Percentiles rank a stretch among this genome's conserved stretches.
These are phyloP conservation scores for Fusarium setosum DNA, from an alignment of 2,329 filamentous ascomycete genomes.

Conservation along the genomic window DNA sequence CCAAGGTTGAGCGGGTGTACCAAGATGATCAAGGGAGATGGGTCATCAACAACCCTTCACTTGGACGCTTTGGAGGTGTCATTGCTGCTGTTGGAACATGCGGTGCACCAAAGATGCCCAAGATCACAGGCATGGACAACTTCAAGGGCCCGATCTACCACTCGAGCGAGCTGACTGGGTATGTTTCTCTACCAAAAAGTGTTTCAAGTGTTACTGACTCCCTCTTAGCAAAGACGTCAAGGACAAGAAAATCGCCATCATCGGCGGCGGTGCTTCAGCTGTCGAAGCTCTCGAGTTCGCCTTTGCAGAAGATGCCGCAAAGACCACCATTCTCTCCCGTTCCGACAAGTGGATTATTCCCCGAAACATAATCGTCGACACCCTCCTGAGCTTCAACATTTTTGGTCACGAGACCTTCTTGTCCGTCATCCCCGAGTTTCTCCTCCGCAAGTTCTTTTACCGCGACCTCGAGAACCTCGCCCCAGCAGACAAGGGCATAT, in stretches of 20 bases:
- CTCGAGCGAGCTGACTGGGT: slow-evolving; percentile 78
- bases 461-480: slow-evolving; percentile 81
- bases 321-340: slow-evolving; percentile 79
- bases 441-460: slow-evolving; percentile 85
- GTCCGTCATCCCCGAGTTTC: slow-evolving; percentile 81
- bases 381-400: slow-evolving; percentile 80
- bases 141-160: slow-evolving; percentile 81
- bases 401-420: slow-evolving; percentile 81
- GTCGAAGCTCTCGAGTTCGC: slow-evolving; percentile 88
- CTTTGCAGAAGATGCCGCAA: slow-evolving; percentile 70
- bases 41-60: slow-evolving; percentile 78
- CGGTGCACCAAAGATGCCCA: slow-evolving; percentile 79
- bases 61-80: slow-evolving; percentile 82
- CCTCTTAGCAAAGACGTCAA: slow-evolving; percentile 69
- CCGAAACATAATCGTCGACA: slow-evolving; percentile 79
- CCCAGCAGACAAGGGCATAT: slow-evolving; percentile 78
- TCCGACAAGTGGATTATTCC: slow-evolving; percentile 92
- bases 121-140: slow-evolving; percentile 74
- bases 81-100: slow-evolving; percentile 85
- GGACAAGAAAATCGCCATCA: slow-evolving; percentile 79
- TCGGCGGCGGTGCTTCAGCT: slow-evolving; percentile 84
- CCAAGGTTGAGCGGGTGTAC: slow-evolving; percentile 75
- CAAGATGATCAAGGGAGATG: slow-evolving; percentile 76
- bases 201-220: slow-evolving; percentile 27
- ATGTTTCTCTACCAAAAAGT: slow-evolving; percentile 13